Percentiles rank a stretch among this genome's conserved stretches.
phyloP scores from a whole-genome alignment of 2,329 filamentous ascomycete genomes.

The Teratosphaeria pseudoeucalypti region DNA sequence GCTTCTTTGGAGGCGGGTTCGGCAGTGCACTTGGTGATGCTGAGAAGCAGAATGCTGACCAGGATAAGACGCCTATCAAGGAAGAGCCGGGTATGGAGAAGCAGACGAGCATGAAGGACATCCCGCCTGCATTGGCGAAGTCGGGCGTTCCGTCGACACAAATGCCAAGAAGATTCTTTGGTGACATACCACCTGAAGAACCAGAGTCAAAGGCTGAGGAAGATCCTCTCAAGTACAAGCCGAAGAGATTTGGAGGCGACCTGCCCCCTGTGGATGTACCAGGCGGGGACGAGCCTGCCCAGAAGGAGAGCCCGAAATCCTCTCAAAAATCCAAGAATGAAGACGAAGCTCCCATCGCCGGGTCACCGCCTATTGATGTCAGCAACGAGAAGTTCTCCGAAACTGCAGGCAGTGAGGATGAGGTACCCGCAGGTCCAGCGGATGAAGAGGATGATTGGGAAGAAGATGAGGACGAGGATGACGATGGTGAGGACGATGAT shows the following conservation, averaged over 20 bases:
- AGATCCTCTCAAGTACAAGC: slow-evolving; percentile 11
- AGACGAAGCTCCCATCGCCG: slow-evolving; percentile 33
- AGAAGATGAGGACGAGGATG: slow-evolving; percentile 13
- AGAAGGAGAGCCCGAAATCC: slow-evolving; percentile 10
- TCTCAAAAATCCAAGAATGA: slow-evolving; percentile 16
- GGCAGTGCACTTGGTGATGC: slow-evolving; percentile 22
- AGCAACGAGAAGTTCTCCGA: slow-evolving; percentile 18
- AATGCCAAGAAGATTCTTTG: background rate
- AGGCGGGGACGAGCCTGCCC: background rate
- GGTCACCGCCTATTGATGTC: slow-evolving; percentile 38
- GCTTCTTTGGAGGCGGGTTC: slow-evolving; percentile 24
- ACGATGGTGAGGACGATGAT: slow-evolving; percentile 16
- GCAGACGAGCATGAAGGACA: slow-evolving; percentile 22
- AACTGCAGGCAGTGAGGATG: slow-evolving; percentile 19
- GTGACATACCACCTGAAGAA: slow-evolving; percentile 1
- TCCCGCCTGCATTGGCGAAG: slow-evolving; percentile 24
- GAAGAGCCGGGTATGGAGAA: slow-evolving; percentile 26
- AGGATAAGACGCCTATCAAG: slow-evolving; percentile 24
- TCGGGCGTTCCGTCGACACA: slow-evolving; percentile 15
- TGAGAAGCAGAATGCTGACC: slow-evolving; percentile 23
- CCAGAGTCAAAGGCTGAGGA: slow-evolving; percentile 14
- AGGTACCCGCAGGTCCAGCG: slow-evolving; percentile 17
- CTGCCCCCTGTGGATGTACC: slow-evolving; percentile 9
- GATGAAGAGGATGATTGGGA: slow-evolving; percentile 23
- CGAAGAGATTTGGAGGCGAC: slow-evolving; percentile 9